Evolutionary conservation across 805 yeast genomes (phyloP), one percentile per base, ranked within the genome.

Genomic region (Candida palmyrensis): DNA sequence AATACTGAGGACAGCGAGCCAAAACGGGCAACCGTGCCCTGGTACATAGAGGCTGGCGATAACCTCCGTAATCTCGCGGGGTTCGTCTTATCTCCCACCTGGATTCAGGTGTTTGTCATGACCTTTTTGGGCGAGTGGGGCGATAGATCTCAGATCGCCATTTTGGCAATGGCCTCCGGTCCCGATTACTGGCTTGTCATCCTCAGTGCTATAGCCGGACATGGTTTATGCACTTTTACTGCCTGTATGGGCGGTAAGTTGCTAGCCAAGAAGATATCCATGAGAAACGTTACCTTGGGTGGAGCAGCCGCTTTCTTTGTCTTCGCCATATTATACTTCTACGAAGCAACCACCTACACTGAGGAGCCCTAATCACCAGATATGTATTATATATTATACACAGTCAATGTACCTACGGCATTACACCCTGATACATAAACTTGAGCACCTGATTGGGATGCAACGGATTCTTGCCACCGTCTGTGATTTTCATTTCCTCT

Each of bases 51-150:
- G 4, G 14, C 44, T 6, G 54, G 51, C n/a, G 51, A 53, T 17
- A 76, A 77, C 25, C 27, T 81, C 12, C 56, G 65, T 26, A 71
- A 79, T 44, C 66, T 83, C 32, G 76, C 81, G 2, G 58, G 77
- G 3, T 74, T 77, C 36, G 60, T 87, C 4, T 65, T 90, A 36
- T 82, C 95, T 3, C 97, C 98, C 3, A 63, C 79, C 7, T 92
- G 95, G 89, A 81, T 88, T 44, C 96, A 90, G 66, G 90, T 90
- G 4, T 92, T 92, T 53, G 77, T 78, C 34, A 90, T 92, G 97
- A 86, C 96, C 4, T 92, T 92, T 57, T 65, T 92, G 31, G 98
- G 97, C 40, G 99, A 92, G 64, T 88, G 97, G 95, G 99, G 99
- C 32, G 99, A 92, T 59, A 79, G 98, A 50, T 88, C 97, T 9